A percentile compares a stretch with the other conserved stretches of the same genome.
phyloP scores from a whole-genome alignment of 1,284 basidiomycete species.

The Salmacisia buchloeana region DNA sequence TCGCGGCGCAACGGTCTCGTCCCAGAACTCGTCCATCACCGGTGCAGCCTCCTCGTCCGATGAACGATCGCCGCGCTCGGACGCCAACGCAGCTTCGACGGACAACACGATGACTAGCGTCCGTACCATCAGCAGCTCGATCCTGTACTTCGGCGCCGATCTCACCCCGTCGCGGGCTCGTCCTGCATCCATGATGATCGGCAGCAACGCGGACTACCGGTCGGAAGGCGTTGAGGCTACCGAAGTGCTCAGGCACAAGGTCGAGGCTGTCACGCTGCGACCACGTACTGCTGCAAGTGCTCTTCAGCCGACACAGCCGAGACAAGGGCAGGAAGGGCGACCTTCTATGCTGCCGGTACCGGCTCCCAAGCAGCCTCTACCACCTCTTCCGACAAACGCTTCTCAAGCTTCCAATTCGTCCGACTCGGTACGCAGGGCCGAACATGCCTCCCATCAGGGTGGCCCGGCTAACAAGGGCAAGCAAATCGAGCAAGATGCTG shows the following conservation, averaged over 20 bases:
- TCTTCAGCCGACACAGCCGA: not conserved
- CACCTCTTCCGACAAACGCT: not conserved
- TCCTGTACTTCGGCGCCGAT: not conserved
- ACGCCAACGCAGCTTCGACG: not conserved
- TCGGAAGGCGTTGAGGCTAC: not conserved
- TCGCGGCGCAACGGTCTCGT: not conserved
- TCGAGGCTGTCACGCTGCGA: not conserved
- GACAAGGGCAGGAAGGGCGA: not conserved
- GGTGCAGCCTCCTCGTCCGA: not conserved
- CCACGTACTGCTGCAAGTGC: too few species aligned
- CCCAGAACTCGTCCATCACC: not conserved
- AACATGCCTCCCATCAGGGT: too few species aligned
- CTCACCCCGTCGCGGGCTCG: not conserved
- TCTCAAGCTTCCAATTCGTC: not conserved
- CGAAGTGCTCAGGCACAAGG: not conserved
- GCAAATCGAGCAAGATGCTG: not conserved
- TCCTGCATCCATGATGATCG: conserved; percentile 1
- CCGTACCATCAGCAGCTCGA: not conserved
- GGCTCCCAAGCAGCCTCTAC: not conserved
- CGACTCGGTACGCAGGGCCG: too few species aligned
- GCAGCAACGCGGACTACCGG: not conserved
- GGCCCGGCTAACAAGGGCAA: too few species aligned
- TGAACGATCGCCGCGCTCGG: not conserved
- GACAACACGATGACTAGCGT: conserved; percentile 1
- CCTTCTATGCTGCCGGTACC: not conserved